phyloP scores from a whole-genome alignment of 2,329 filamentous ascomycete genomes.

The Colletotrichum liriopes region DNA sequence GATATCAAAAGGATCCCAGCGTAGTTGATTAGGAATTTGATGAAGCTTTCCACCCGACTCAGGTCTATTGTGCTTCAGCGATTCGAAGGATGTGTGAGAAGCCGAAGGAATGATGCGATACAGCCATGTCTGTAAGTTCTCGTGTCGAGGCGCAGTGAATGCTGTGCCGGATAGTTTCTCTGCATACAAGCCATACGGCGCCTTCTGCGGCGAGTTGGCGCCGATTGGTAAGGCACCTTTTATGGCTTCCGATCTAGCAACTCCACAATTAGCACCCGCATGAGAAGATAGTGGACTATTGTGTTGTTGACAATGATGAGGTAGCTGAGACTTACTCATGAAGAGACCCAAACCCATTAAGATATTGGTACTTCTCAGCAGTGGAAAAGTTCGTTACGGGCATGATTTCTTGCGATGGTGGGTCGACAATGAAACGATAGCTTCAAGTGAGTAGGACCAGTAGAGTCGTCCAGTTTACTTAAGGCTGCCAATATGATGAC shows the following conservation, averaged over 20 bases:
- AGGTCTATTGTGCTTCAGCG: slow-evolving; percentile 47
- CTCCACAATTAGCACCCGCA: slow-evolving; percentile 3
- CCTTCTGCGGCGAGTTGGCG: slow-evolving; percentile 81
- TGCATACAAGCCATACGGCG: slow-evolving; percentile 77
- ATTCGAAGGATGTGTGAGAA: slow-evolving; percentile 60
- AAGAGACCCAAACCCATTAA: slow-evolving; percentile 78
- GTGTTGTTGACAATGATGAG: neutral
- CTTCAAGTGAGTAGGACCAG: neutral
- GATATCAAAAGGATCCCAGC: slow-evolving; percentile 87
- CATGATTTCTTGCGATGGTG: slow-evolving; percentile 46
- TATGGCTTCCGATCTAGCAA: slow-evolving; percentile 73
- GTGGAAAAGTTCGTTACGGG: slow-evolving; percentile 54
- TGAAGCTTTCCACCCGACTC: slow-evolving; percentile 71
- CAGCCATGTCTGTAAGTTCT: slow-evolving; percentile 74
- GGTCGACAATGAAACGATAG: too few species aligned
- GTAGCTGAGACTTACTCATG: slow-evolving; percentile 69
- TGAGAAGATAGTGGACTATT: slow-evolving; percentile 7
- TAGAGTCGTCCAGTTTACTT: too few species aligned
- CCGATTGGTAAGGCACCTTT: slow-evolving; percentile 76
- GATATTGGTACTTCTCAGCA: slow-evolving; percentile 71
- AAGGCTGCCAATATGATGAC: too few species aligned
- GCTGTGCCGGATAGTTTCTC: slow-evolving; percentile 76
- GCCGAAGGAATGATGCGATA: slow-evolving; percentile 72
- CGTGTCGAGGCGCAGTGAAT: slow-evolving; percentile 71
- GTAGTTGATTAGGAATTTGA: slow-evolving; percentile 85